Percentiles rank a stretch among this genome's conserved stretches.
phyloP scores from a whole-genome alignment of 371 early-diverging fungal species.

The Haplosporangium sp. region DNA sequence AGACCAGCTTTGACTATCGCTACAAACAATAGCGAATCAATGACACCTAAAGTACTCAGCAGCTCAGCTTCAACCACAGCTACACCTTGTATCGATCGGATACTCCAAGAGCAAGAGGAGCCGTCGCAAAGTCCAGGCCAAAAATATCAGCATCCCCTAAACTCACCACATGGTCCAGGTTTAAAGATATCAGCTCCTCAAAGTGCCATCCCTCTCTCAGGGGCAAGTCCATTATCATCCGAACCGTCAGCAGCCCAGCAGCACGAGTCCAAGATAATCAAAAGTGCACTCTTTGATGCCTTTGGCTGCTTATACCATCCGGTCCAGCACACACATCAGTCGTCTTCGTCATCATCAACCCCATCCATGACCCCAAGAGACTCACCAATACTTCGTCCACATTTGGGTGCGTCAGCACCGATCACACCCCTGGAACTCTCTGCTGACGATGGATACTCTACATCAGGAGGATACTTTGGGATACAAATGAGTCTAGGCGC shows the following conservation, averaged over 20 bases:
- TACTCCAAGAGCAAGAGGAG: conserved; percentile 1
- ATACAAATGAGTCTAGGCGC: not conserved
- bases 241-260: conserved; percentile 6
- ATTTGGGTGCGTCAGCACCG: conserved; percentile 27
- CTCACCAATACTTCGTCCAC: conserved; percentile 42
- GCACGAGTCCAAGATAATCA: conserved; percentile 32
- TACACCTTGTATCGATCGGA: not conserved
- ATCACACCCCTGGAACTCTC: conserved; percentile 46
- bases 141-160: conserved; percentile 7
- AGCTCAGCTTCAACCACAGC: too few species aligned
- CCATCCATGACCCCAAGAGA: conserved; percentile 22
- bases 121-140: not conserved
- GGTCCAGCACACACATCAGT: conserved; percentile 41
- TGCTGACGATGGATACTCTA: conserved; percentile 12
- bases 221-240: not conserved
- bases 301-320: conserved; percentile 53
- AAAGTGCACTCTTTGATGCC: conserved; percentile 39
- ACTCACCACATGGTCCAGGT: conserved; percentile 19
- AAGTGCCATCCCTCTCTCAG: conserved; percentile 28
- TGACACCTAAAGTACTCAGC: not conserved
- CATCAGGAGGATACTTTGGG: conserved; percentile 30
- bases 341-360: conserved; percentile 9
- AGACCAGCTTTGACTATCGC: not conserved
- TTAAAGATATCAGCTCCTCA: conserved; percentile 1
- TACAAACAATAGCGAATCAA: not conserved